These are phyloP conservation scores for Penicillium italicum DNA, from an alignment of 2,329 filamentous ascomycete genomes.

Conservation along the genomic window DNA sequence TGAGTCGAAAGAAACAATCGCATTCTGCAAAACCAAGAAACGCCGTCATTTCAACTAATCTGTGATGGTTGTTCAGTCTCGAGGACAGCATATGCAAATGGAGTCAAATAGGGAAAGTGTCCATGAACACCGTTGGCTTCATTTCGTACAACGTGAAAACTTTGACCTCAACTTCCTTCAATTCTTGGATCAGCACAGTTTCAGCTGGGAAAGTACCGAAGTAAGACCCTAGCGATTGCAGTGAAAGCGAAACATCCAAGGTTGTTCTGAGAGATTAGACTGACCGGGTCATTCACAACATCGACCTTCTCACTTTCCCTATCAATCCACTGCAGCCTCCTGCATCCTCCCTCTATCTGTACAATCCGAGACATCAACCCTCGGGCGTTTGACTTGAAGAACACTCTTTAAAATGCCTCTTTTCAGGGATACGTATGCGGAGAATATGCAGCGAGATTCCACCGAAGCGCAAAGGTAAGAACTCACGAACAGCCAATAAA, in stretches of 20 bases:
- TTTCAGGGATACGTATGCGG: conserved; percentile 2
- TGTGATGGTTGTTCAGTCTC: neutral
- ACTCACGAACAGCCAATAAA: neutral
- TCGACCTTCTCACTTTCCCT: neutral
- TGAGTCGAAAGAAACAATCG: neutral
- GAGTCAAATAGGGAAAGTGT: neutral
- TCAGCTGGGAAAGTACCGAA: neutral
- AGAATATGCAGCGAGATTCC: conserved; percentile 8
- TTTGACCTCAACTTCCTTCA: neutral
- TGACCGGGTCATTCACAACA: neutral
- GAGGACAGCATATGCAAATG: neutral
- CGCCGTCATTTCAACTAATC: neutral
- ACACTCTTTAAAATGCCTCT: neutral
- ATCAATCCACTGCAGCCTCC: neutral
- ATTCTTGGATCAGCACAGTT: neutral
- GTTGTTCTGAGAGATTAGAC: neutral
- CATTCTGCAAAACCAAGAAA: neutral
- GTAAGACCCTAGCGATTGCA: neutral
- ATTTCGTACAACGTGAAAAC: neutral
- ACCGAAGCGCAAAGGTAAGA: conserved; percentile 4
- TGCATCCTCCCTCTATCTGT: neutral
- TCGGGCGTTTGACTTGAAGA: neutral
- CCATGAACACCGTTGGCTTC: neutral
- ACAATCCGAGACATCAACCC: neutral
- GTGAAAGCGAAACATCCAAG: neutral